Evolutionary conservation across 768 basidiomycete species (phyloP).

Genomic region (Rhodocollybia butyracea): DNA sequence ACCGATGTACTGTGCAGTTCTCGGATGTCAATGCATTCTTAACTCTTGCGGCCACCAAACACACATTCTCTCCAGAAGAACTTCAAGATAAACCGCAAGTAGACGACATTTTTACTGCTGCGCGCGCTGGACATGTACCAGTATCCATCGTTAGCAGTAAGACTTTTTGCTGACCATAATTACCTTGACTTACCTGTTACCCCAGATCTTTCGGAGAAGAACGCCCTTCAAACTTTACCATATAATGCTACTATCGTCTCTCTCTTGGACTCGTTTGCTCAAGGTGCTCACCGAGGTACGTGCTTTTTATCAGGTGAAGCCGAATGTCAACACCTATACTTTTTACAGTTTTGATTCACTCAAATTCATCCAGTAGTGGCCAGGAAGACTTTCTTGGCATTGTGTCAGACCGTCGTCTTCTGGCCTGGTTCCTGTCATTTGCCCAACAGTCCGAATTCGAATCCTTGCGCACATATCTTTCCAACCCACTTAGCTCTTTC

Average conservation of each 20-base stretch:
- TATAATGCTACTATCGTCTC: conserved; percentile 62
- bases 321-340: not conserved
- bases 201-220: conserved; percentile 82
- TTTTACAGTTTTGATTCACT: conserved; percentile 51
- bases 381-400: conserved; percentile 54
- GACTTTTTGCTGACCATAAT: conserved; percentile 22
- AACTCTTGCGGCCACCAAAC: conserved; percentile 76
- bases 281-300: conserved; percentile 71
- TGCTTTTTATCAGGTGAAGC: not conserved
- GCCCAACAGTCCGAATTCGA: conserved; percentile 42
- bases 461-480: conserved; percentile 44
- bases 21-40: conserved; percentile 88
- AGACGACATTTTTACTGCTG: conserved; percentile 70
- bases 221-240: conserved; percentile 63
- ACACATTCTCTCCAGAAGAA: conserved; percentile 62
- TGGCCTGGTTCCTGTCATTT: conserved; percentile 64
- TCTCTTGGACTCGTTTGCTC: conserved; percentile 62
- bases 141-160: conserved; percentile 76
- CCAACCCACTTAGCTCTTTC: conserved; percentile 52
- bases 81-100: conserved; percentile 56
- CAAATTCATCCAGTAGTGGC: conserved; percentile 32
- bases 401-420: conserved; percentile 71
- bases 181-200: not conserved
- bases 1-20: conserved; percentile 40
- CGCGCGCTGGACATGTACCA: conserved; percentile 69